These are phyloP conservation scores for Solanum dulcamara DNA, from an alignment of 257 asterid genomes.

Conservation along the genomic window DNA sequence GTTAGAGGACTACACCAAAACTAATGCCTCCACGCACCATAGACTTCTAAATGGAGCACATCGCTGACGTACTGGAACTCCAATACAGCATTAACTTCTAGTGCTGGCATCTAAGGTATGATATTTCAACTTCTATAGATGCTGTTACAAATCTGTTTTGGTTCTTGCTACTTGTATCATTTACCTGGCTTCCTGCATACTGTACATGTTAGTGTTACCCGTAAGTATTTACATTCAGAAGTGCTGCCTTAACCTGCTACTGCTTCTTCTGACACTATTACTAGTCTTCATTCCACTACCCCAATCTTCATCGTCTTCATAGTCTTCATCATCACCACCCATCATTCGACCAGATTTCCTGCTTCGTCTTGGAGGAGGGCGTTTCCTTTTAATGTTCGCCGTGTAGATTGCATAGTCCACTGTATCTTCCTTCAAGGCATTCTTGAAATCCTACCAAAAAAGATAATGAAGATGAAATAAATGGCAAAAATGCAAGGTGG, in stretches of 20 bases:
- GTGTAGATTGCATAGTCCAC: constrained; percentile 30
- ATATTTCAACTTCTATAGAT: not conserved
- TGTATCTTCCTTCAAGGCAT: constrained; percentile 33
- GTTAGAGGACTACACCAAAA: not conserved
- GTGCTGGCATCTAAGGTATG: not conserved
- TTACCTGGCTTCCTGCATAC: constrained; percentile 27
- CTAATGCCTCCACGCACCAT: not conserved
- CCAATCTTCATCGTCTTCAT: constrained; percentile 22
- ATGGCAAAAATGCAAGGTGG: not conserved
- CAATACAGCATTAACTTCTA: not conserved
- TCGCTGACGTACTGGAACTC: not conserved
- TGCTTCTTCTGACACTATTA: constrained; percentile 37
- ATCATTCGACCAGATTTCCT: constrained; percentile 13
- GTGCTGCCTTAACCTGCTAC: constrained; percentile 58
- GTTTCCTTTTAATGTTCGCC: constrained; percentile 28
- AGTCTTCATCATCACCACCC: constrained; percentile 16
- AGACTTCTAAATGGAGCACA: not conserved
- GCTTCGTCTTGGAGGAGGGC: constrained; percentile 24
- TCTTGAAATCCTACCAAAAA: constrained; percentile 25
- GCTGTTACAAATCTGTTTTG: not conserved
- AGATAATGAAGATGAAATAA: not conserved
- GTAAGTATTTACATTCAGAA: constrained; percentile 47
- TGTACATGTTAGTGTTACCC: constrained; percentile 67
- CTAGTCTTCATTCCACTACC: constrained; percentile 30
- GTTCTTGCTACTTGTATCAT: not conserved